A percentile compares a stretch with the other conserved stretches of the same genome.
phyloP scores from a whole-genome alignment of 768 basidiomycete genomes.

The Boletus sp. region DNA sequence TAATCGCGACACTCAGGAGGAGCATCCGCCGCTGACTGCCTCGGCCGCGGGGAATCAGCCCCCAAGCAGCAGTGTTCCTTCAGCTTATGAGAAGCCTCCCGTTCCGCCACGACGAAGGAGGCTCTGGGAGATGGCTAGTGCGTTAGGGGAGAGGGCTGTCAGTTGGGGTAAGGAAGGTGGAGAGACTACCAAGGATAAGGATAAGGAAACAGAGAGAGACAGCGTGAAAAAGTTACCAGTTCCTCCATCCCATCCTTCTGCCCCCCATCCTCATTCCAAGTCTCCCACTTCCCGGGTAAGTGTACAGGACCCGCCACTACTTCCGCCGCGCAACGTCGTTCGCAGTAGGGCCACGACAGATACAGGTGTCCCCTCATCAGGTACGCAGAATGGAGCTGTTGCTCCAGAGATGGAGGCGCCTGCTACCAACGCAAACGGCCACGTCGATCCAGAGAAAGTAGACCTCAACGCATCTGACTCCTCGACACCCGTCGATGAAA shows the following conservation, averaged over 20 bases:
- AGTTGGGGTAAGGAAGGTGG: conserved; percentile 48
- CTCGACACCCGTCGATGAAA: conserved; percentile 22
- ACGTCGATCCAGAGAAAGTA: conserved; percentile 7
- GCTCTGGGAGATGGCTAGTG: conserved; percentile 67
- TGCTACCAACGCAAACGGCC: neutral
- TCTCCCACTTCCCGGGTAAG: conserved; percentile 9
- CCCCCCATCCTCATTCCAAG: conserved; percentile 19
- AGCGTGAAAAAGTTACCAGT: conserved; percentile 14
- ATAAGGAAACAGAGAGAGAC: conserved; percentile 33
- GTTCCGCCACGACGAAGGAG: conserved; percentile 61
- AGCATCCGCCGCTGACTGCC: neutral
- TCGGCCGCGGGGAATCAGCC: conserved; percentile 1
- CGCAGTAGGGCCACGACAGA: conserved; percentile 24
- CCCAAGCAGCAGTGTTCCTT: neutral
- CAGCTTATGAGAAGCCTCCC: conserved; percentile 47
- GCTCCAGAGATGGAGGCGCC: conserved; percentile 3
- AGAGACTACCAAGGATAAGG: conserved; percentile 28
- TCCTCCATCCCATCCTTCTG: conserved; percentile 27
- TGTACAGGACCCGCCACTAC: conserved; percentile 39
- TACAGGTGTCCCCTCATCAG: neutral
- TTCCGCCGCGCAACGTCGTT: conserved; percentile 48
- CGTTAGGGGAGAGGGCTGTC: conserved; percentile 54
- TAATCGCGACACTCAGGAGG: conserved; percentile 7
- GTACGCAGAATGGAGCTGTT: neutral
- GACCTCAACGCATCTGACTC: conserved; percentile 11